Evolutionary conservation across 148 eudicot genomes (phyloP).

Genomic region (Arbutus unedo): DNA sequence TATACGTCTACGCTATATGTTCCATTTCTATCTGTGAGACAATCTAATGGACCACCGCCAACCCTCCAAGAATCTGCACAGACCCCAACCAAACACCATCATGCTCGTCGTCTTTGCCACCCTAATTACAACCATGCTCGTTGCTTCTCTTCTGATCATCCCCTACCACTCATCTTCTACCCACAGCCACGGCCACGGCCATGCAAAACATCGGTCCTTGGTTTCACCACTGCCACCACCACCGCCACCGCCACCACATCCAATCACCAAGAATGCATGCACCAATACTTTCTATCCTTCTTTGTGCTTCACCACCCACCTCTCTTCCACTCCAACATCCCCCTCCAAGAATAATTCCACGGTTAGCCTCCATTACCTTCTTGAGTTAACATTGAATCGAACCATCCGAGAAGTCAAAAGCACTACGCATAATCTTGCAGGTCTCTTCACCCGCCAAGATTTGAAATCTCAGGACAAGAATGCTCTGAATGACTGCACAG

Average conservation of each 20-base stretch:
- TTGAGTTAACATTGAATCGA: conserved; percentile 39
- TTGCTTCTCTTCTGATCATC: conserved; percentile 3
- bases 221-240: neutral
- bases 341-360: conserved; percentile 16
- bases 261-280: conserved; percentile 39
- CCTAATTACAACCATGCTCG: conserved; percentile 17
- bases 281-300: conserved; percentile 41
- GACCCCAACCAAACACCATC: neutral
- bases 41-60: neutral
- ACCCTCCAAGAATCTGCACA: neutral
- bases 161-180: neutral
- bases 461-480: conserved; percentile 31
- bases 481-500: conserved; percentile 46
- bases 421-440: conserved; percentile 14
- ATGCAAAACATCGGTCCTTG: neutral
- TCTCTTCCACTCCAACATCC: conserved; percentile 9
- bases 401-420: conserved; percentile 19
- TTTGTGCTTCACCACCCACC: conserved; percentile 39
- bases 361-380: conserved; percentile 25
- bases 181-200: neutral
- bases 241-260: neutral
- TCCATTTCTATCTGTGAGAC: neutral
- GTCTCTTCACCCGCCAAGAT: conserved; percentile 23
- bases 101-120: conserved; percentile 15
- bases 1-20: neutral